Evolutionary conservation across 164 flowering plant genomes (phyloP).

Genomic region (Saururus chinensis): DNA sequence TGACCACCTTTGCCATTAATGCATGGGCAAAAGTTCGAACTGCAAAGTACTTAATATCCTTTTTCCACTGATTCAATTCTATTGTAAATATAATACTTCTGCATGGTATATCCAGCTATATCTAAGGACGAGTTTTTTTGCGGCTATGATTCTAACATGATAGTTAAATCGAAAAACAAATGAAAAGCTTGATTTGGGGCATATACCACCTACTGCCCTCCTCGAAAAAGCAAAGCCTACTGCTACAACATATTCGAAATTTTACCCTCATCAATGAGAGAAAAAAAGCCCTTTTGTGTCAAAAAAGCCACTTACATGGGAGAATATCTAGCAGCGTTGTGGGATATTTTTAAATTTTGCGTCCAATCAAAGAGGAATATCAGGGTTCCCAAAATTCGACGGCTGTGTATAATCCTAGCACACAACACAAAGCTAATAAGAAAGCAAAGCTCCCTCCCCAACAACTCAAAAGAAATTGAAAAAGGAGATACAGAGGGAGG

Average conservation of each 20-base stretch:
- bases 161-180: background rate
- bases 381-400: background rate
- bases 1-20: too few species aligned
- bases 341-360: background rate
- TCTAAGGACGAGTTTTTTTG: background rate
- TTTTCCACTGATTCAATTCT: background rate
- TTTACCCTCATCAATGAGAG: background rate
- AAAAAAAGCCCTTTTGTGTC: slow-evolving; percentile 1
- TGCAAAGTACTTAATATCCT: background rate
- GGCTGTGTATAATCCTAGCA: background rate
- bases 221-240: background rate
- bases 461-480: background rate
- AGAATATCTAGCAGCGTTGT: background rate
- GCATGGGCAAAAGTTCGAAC: too few species aligned
- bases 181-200: slow-evolving; percentile 1
- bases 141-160: slow-evolving; percentile 1
- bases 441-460: background rate
- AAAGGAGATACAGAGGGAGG: background rate
- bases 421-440: background rate
- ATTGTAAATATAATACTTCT: background rate
- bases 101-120: background rate
- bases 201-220: background rate
- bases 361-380: slow-evolving; percentile 1
- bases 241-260: slow-evolving; percentile 2
- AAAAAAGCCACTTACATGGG: slow-evolving; percentile 2